Evolutionary conservation across 345 rosid genomes (phyloP).

Genomic region (Mallotus nudiflorus): DNA sequence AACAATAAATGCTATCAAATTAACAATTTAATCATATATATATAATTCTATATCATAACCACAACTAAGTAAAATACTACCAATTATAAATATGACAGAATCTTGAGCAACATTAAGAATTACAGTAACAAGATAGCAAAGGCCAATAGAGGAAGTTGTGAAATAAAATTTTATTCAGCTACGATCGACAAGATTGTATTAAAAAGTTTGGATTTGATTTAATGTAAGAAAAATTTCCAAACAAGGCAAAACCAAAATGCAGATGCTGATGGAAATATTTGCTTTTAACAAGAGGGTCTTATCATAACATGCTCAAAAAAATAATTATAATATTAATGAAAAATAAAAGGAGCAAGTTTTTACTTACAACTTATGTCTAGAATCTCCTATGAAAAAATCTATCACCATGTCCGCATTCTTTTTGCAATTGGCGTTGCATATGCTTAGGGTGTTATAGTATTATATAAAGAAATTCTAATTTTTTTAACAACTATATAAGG

Average conservation of each 20-base stretch:
- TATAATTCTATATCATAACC: too few species aligned
- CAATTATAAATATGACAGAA: too few species aligned
- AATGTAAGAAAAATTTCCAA: not conserved
- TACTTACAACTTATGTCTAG: constrained; percentile 4
- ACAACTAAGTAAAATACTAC: too few species aligned
- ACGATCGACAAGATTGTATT: too few species aligned
- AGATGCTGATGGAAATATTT: not conserved
- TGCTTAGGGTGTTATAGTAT: not conserved
- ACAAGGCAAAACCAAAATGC: not conserved
- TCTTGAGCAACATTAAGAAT: too few species aligned
- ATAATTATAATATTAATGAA: too few species aligned
- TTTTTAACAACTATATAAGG: not conserved
- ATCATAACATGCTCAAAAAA: not conserved
- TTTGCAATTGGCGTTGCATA: constrained; percentile 15
- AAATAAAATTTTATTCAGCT: too few species aligned
- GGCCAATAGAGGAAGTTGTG: too few species aligned
- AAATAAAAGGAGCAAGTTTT: not conserved
- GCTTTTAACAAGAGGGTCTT: not conserved
- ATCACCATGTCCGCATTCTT: constrained; percentile 16
- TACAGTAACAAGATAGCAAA: too few species aligned
- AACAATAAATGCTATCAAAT: too few species aligned
- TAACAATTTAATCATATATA: too few species aligned
- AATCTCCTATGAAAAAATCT: constrained; percentile 23
- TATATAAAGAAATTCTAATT: not conserved
- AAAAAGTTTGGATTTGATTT: not conserved